phyloP scores from a whole-genome alignment of 805 yeast species.

The Hanseniaspora mollemarum region DNA sequence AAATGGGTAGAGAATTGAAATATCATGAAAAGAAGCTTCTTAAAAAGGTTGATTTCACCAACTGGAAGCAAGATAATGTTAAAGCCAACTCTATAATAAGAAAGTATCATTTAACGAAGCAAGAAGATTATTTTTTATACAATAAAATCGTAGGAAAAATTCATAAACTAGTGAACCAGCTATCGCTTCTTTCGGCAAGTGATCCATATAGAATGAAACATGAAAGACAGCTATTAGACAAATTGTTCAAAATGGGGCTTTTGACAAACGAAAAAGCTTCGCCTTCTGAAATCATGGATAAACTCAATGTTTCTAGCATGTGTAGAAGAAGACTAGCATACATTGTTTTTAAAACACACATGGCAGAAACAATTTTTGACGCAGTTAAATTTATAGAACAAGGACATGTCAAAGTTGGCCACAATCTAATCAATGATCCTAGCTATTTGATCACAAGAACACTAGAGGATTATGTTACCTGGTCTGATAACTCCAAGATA shows the following conservation, averaged over 20 bases:
- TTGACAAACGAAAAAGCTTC: slow-evolving; percentile 41
- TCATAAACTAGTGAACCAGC: slow-evolving; percentile 72
- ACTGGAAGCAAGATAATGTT: slow-evolving; percentile 93
- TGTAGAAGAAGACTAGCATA: slow-evolving; percentile 90
- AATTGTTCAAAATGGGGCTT: slow-evolving; percentile 79
- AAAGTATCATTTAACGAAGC: slow-evolving; percentile 80
- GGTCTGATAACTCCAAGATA: slow-evolving; percentile 96
- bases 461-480: slow-evolving; percentile 91
- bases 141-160: slow-evolving; percentile 87
- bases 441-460: slow-evolving; percentile 86
- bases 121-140: slow-evolving; percentile 92
- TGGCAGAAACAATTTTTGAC: slow-evolving; percentile 82
- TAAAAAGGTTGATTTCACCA: slow-evolving; percentile 89
- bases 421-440: slow-evolving; percentile 88
- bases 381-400: slow-evolving; percentile 90
- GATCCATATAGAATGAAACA: slow-evolving; percentile 83
- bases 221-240: slow-evolving; percentile 77
- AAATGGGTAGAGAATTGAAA: slow-evolving; percentile 77
- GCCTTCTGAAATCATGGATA: slow-evolving; percentile 82
- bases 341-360: slow-evolving; percentile 83
- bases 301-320: slow-evolving; percentile 80
- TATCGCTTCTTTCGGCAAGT: slow-evolving; percentile 72
- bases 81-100: slow-evolving; percentile 97
- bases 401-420: slow-evolving; percentile 96
- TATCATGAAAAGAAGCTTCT: slow-evolving; percentile 91